Percentiles rank a stretch among this genome's conserved stretches.
Conservation (phyloP, 768 basidiomycete species). For the Xerocomus potaroensis region DNA sequence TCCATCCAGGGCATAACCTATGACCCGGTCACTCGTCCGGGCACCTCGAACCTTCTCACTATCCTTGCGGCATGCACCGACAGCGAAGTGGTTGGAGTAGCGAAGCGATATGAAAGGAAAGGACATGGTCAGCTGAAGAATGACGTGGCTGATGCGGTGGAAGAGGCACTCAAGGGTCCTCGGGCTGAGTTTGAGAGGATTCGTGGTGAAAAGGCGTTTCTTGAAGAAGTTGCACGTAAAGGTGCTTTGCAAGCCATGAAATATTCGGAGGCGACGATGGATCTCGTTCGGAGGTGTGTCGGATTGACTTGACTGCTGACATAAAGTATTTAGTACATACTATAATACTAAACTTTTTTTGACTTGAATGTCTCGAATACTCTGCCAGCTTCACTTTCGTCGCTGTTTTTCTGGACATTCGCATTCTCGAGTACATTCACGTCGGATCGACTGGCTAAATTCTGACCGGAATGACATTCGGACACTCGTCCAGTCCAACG, state of each 20-base stretch:
- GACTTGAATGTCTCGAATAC: constrained; percentile 8
- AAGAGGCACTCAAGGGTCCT: constrained; percentile 60
- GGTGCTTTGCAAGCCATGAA: constrained; percentile 64
- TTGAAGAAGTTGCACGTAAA: constrained; percentile 55
- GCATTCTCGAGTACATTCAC: neutral
- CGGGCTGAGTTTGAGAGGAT: constrained; percentile 67
- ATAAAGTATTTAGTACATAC: too few relatives aligned
- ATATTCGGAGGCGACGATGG: constrained; percentile 60
- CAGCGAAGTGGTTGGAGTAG: constrained; percentile 42
- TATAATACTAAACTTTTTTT: too few relatives aligned
- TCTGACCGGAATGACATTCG: constrained; percentile 12
- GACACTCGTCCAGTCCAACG: constrained; percentile 34
- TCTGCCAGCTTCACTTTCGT: constrained; percentile 19
- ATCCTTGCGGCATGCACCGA: constrained; percentile 75
- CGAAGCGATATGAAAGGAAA: constrained; percentile 46
- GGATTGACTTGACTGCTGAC: constrained; percentile 51
- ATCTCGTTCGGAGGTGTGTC: constrained; percentile 60
- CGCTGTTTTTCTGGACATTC: constrained; percentile 10
- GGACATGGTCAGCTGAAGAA: constrained; percentile 69
- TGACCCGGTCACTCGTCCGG: constrained; percentile 77
- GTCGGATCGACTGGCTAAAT: constrained; percentile 3
- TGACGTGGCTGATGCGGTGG: constrained; percentile 71
- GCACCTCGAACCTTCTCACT: constrained; percentile 73
- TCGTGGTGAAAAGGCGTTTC: constrained; percentile 52
- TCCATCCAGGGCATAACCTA: constrained; percentile 71